phyloP scores from a whole-genome alignment of 1,139 yeast species.

The Zygosaccharomyces pseudobailii region DNA sequence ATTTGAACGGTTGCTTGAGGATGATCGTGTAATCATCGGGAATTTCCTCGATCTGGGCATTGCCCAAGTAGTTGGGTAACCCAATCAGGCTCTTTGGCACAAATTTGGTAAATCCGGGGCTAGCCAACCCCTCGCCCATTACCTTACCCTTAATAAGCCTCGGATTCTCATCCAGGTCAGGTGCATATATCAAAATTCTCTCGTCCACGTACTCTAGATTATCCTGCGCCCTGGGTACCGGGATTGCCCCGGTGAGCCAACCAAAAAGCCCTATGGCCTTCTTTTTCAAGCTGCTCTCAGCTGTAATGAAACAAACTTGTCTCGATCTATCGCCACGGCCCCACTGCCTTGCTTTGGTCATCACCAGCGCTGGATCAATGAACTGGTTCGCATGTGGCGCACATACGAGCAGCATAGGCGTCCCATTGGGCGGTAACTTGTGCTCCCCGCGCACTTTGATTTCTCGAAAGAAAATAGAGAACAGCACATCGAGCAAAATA shows the following conservation, averaged over 20 bases:
- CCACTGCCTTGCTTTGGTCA: slow-evolving; percentile 45
- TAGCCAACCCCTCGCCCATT: slow-evolving; percentile 7
- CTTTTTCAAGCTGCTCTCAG: slow-evolving; percentile 56
- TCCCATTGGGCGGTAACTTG: slow-evolving; percentile 52
- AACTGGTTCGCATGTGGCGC: slow-evolving; percentile 85
- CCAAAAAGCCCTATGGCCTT: slow-evolving; percentile 54
- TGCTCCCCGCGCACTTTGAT: slow-evolving; percentile 65
- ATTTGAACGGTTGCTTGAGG: slow-evolving; percentile 47
- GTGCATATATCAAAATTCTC: slow-evolving; percentile 44
- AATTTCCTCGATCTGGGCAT: slow-evolving; percentile 49
- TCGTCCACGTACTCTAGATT: slow-evolving; percentile 40
- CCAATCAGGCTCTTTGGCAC: slow-evolving; percentile 56
- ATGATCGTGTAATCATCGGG: slow-evolving; percentile 49
- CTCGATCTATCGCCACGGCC: slow-evolving; percentile 29
- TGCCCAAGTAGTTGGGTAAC: slow-evolving; percentile 55
- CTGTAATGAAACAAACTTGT: slow-evolving; percentile 56
- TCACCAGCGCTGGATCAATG: slow-evolving; percentile 62
- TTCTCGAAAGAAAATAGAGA: slow-evolving; percentile 55
- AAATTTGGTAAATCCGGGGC: slow-evolving; percentile 37
- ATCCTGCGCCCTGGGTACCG: slow-evolving; percentile 74
- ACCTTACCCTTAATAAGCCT: slow-evolving; percentile 27
- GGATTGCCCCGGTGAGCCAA: slow-evolving; percentile 56
- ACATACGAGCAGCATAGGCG: slow-evolving; percentile 68
- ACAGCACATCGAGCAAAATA: slow-evolving; percentile 21
- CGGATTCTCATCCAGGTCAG: slow-evolving; percentile 37